Conservation (phyloP, 2,329 filamentous ascomycete genomes). For the Botrytis squamosa region DNA sequence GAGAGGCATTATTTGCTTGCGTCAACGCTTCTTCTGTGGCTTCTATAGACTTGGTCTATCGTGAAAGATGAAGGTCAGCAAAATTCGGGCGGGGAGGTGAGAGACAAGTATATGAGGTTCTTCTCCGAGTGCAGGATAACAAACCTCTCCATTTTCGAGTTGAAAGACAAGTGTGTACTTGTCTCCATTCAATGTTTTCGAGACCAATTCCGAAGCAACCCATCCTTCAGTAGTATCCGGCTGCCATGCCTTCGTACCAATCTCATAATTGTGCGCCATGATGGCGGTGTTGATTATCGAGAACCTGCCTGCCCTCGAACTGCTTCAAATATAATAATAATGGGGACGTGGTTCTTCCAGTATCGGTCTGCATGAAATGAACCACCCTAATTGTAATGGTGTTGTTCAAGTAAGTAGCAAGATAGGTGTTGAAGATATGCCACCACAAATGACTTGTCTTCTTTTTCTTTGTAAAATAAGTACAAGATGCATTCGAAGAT, state of each 20-base stretch:
- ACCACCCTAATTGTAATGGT: constrained; percentile 22
- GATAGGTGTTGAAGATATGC: constrained; percentile 22
- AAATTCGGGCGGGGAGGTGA: constrained; percentile 24
- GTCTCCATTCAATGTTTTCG: constrained; percentile 78
- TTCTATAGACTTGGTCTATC: constrained; percentile 74
- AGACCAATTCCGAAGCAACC: constrained; percentile 91
- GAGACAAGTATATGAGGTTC: constrained; percentile 12
- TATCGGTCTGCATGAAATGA: constrained; percentile 32
- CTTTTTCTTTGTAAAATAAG: constrained; percentile 16
- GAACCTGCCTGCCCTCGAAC: constrained; percentile 25
- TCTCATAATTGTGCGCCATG: constrained; percentile 94
- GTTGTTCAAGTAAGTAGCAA: constrained; percentile 11
- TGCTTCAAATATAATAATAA: constrained; percentile 29
- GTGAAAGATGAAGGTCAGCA: constrained; percentile 29
- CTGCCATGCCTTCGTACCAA: constrained; percentile 98
- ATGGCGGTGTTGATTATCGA: constrained; percentile 30
- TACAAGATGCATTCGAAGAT: constrained; percentile 21
- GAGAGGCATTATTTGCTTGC: constrained; percentile 70
- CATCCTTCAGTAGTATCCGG: constrained; percentile 94
- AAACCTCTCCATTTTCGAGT: constrained; percentile 90
- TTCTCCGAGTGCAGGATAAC: constrained; percentile 30
- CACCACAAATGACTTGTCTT: constrained; percentile 22
- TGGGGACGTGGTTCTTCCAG: constrained; percentile 28
- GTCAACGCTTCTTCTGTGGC: constrained; percentile 75
- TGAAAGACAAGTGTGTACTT: constrained; percentile 86